Conservation (phyloP, 352 stramenopile species). For the Albugo candida region DNA sequence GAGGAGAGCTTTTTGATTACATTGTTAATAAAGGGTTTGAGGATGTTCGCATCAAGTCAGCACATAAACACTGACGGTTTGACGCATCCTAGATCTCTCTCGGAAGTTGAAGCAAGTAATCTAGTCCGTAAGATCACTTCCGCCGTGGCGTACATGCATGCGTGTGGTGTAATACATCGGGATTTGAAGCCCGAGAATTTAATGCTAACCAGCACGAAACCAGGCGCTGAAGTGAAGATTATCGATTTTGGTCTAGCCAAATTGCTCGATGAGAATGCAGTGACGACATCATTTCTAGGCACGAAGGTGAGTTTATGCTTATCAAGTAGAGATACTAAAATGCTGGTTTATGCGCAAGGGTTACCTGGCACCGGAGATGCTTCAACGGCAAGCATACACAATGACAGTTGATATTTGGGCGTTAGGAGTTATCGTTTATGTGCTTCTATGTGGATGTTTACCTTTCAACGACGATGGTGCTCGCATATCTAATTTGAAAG, state of each 20-base stretch:
- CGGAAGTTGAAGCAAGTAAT: conserved; percentile 65
- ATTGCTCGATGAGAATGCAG: conserved; percentile 68
- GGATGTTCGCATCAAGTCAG: neutral
- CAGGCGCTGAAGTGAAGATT: conserved; percentile 87
- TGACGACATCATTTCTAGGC: conserved; percentile 65
- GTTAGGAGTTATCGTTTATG: conserved; percentile 95
- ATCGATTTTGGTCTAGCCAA: conserved; percentile 98
- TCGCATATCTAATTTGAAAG: conserved; percentile 61
- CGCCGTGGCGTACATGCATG: conserved; percentile 77
- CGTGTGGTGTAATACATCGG: conserved; percentile 71
- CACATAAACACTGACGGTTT: neutral
- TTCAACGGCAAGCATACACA: conserved; percentile 93
- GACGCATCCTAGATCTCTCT: conserved; percentile 32
- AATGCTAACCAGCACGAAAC: conserved; percentile 68
- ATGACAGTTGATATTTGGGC: conserved; percentile 96
- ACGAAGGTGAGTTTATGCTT: conserved; percentile 19
- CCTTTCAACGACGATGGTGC: conserved; percentile 96
- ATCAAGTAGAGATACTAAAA: neutral
- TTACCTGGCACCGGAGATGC: conserved; percentile 97
- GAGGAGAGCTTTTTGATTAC: conserved; percentile 82
- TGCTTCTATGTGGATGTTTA: conserved; percentile 93
- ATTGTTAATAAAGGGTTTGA: conserved; percentile 71
- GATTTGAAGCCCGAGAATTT: conserved; percentile 82
- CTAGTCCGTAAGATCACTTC: conserved; percentile 83
- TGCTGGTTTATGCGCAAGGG: conserved; percentile 24